Conservation (phyloP, 306 rosid genomes). For the Hippophae rhamnoides region DNA sequence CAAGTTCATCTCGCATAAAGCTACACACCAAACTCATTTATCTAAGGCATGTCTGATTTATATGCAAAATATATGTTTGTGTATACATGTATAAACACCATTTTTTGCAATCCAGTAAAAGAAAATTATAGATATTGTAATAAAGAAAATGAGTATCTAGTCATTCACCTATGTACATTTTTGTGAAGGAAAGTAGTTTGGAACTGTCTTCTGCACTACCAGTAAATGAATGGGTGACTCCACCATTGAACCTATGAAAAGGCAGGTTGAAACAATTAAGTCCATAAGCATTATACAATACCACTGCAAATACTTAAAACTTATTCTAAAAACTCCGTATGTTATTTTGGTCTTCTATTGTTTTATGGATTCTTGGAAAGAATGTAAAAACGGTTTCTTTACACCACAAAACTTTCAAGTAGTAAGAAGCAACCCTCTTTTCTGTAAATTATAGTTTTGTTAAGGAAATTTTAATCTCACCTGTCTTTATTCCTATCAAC, state of each 20-base stretch:
- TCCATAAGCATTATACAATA: slow-evolving; percentile 11
- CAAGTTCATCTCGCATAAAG: too few species aligned
- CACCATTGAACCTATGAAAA: slow-evolving; percentile 54
- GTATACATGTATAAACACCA: too few species aligned
- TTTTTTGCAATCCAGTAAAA: neutral
- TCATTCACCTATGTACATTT: slow-evolving; percentile 64
- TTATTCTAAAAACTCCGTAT: neutral
- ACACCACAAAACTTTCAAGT: neutral
- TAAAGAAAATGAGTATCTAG: neutral
- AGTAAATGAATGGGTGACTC: slow-evolving; percentile 92
- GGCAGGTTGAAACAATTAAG: slow-evolving; percentile 14
- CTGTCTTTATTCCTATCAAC: slow-evolving; percentile 60
- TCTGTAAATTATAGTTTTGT: slow-evolving; percentile 8
- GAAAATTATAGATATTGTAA: neutral
- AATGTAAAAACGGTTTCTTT: neutral
- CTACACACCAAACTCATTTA: too few species aligned
- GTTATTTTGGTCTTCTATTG: neutral
- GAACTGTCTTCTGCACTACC: slow-evolving; percentile 63
- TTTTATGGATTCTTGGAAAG: too few species aligned
- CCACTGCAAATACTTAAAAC: slow-evolving; percentile 3
- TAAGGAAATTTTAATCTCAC: slow-evolving; percentile 26
- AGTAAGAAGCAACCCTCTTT: neutral
- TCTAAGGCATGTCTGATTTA: too few species aligned
- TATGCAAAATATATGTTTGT: too few species aligned
- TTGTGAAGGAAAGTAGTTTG: slow-evolving; percentile 68